Evolutionary conservation across 805 yeast genomes (phyloP).

Genomic region (Ogataea glucozyma): DNA sequence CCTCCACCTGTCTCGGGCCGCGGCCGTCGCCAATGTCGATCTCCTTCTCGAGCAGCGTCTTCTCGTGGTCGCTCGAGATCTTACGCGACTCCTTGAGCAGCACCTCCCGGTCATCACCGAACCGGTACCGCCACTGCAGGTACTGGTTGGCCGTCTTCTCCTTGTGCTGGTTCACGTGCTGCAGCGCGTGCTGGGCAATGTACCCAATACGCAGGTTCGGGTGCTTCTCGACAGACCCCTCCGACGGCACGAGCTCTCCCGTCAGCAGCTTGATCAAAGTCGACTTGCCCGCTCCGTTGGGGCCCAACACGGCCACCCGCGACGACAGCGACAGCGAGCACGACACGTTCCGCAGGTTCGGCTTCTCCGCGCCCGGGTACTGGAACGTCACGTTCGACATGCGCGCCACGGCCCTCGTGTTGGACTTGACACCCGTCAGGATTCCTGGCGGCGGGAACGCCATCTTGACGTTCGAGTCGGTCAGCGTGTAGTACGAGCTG

Average conservation of each 20-base stretch:
- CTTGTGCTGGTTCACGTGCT: slow-evolving; percentile 95
- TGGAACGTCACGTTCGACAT: slow-evolving; percentile 82
- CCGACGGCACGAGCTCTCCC: slow-evolving; percentile 83
- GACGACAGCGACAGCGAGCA: slow-evolving; percentile 94
- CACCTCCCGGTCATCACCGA: slow-evolving; percentile 98
- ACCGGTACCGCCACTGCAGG: slow-evolving; percentile 96
- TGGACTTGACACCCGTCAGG: slow-evolving; percentile 94
- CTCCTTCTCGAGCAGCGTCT: slow-evolving; percentile 71
- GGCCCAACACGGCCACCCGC: slow-evolving; percentile 94
- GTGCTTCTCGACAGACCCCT: slow-evolving; percentile 94
- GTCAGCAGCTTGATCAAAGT: slow-evolving; percentile 91
- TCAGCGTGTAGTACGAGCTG: slow-evolving; percentile 89
- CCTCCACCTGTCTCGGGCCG: slow-evolving; percentile 88
- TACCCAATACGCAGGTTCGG: slow-evolving; percentile 97
- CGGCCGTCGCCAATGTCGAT: slow-evolving; percentile 79
- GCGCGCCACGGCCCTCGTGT: slow-evolving; percentile 78
- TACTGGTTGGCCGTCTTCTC: slow-evolving; percentile 98
- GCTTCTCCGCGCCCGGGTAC: slow-evolving; percentile 87
- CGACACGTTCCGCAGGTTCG: slow-evolving; percentile 75
- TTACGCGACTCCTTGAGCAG: slow-evolving; percentile 90
- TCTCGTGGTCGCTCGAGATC: slow-evolving; percentile 70
- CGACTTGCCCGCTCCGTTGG: slow-evolving; percentile 99
- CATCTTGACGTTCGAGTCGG: slow-evolving; percentile 93
- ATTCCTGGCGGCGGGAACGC: slow-evolving; percentile 98
- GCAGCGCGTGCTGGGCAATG: slow-evolving; percentile 98